These are phyloP conservation scores for Hypoxylon crocopeplum DNA, from an alignment of 495 filamentous ascomycete genomes.

Conservation along the genomic window DNA sequence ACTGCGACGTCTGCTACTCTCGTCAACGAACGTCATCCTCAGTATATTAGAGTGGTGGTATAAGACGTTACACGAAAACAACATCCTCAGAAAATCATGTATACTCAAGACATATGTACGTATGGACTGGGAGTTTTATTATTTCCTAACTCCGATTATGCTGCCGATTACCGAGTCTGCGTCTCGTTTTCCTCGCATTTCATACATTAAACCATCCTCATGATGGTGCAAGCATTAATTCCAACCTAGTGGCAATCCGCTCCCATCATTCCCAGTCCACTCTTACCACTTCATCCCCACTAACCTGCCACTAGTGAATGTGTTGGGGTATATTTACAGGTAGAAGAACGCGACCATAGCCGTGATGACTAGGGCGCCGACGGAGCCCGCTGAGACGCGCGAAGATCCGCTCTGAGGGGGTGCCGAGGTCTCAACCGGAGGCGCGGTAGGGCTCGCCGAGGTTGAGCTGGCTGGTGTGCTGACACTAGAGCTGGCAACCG, in stretches of 20 bases:
- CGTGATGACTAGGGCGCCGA: slow-evolving; percentile 43
- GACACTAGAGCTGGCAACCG: background rate
- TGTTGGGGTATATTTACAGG: slow-evolving; percentile 34
- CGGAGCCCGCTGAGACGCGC: slow-evolving; percentile 40
- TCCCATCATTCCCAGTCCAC: background rate
- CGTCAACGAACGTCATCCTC: no score
- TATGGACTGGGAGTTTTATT: no score
- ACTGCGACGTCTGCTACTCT: no score
- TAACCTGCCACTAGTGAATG: background rate
- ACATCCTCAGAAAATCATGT: no score
- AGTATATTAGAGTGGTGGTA: no score
- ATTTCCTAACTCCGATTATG: slow-evolving; percentile 17
- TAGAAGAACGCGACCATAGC: slow-evolving; percentile 42
- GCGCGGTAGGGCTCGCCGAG: slow-evolving; percentile 11
- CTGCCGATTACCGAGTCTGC: slow-evolving; percentile 2
- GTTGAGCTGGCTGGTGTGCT: slow-evolving; percentile 17
- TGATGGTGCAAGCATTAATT: slow-evolving; percentile 21
- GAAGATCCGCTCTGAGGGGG: slow-evolving; percentile 35
- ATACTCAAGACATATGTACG: no score
- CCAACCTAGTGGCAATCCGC: background rate
- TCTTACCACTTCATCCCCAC: background rate
- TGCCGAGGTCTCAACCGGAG: slow-evolving; percentile 21
- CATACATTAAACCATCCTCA: slow-evolving; percentile 25
- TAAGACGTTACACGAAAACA: no score
- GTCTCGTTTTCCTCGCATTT: slow-evolving; percentile 17